Conservation (phyloP, 192 early-diverging fungal genomes). For the Coemansia sp. region DNA sequence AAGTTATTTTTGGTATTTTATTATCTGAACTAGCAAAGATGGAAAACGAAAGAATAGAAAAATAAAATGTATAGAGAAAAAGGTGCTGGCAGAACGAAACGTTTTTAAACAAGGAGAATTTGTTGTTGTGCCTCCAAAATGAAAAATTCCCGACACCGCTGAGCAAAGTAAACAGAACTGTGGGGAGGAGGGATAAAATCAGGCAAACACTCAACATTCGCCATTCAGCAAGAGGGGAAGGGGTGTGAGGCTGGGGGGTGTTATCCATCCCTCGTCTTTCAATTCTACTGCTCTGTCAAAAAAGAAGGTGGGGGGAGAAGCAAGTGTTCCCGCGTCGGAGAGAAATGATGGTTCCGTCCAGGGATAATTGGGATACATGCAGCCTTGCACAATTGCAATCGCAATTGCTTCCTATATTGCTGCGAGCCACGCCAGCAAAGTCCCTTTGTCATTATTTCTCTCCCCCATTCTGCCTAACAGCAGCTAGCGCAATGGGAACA, state of each 20-base stretch:
- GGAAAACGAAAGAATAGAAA: neutral
- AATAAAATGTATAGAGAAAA: neutral
- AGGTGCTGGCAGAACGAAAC: neutral
- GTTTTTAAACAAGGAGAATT: slow-evolving; percentile 1
- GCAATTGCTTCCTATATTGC: neutral
- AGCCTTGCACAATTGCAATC: neutral
- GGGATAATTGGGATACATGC: neutral
- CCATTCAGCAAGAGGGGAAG: neutral
- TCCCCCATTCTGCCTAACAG: neutral
- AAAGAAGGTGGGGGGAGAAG: neutral
- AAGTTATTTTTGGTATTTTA: neutral
- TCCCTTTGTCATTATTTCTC: neutral
- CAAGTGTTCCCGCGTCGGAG: slow-evolving; percentile 4
- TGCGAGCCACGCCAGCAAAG: slow-evolving; percentile 1
- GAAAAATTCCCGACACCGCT: neutral
- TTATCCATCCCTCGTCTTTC: neutral
- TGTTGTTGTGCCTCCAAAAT: neutral
- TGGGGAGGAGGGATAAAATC: neutral
- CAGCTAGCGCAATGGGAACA: no score
- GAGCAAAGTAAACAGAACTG: neutral
- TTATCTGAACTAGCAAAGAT: neutral
- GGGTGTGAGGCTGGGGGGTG: neutral
- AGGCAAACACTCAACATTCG: neutral
- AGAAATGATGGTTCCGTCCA: neutral
- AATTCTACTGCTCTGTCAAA: slow-evolving; percentile 2